These are phyloP conservation scores for Apiotrichum gracile DNA, from an alignment of 1,284 basidiomycete species.

Conservation along the genomic window DNA sequence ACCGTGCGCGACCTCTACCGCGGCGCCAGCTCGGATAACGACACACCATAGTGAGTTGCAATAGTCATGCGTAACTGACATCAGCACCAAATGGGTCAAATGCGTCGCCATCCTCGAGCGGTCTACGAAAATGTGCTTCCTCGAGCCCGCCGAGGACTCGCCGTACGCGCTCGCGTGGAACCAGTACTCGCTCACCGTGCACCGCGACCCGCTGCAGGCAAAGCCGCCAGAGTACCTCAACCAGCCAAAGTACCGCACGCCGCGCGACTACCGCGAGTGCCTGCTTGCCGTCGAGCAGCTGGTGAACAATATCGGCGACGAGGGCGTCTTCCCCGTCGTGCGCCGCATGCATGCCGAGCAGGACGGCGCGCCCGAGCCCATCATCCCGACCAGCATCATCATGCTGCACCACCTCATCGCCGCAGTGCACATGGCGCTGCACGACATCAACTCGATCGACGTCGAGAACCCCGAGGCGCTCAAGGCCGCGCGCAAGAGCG, in stretches of 20 bases:
- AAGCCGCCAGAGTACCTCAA: slow-evolving; percentile 32
- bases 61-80: not conserved
- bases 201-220: slow-evolving; percentile 12
- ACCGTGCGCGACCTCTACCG: slow-evolving; percentile 36
- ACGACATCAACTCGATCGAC: slow-evolving; percentile 40
- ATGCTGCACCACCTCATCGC: slow-evolving; percentile 38
- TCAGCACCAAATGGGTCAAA: slow-evolving; percentile 27
- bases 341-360: slow-evolving; percentile 25
- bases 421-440: slow-evolving; percentile 32
- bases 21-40: slow-evolving; percentile 15
- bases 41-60: slow-evolving; percentile 28
- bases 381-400: slow-evolving; percentile 26
- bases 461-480: slow-evolving; percentile 35
- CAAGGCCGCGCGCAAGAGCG: slow-evolving; percentile 27
- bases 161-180: slow-evolving; percentile 31
- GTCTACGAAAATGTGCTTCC: slow-evolving; percentile 34
- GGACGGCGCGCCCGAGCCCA: slow-evolving; percentile 24
- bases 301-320: slow-evolving; percentile 23
- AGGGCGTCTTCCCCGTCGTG: slow-evolving; percentile 35
- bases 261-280: slow-evolving; percentile 30
- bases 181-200: slow-evolving; percentile 18
- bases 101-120: slow-evolving; percentile 36
- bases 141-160: slow-evolving; percentile 32
- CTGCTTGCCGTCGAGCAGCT: slow-evolving; percentile 29
- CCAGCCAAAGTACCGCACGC: slow-evolving; percentile 37